A percentile compares a stretch with the other conserved stretches of the same genome.
Evolutionary conservation across 2,329 filamentous ascomycete genomes (phyloP).

Genomic region (Daldinia sp.): DNA sequence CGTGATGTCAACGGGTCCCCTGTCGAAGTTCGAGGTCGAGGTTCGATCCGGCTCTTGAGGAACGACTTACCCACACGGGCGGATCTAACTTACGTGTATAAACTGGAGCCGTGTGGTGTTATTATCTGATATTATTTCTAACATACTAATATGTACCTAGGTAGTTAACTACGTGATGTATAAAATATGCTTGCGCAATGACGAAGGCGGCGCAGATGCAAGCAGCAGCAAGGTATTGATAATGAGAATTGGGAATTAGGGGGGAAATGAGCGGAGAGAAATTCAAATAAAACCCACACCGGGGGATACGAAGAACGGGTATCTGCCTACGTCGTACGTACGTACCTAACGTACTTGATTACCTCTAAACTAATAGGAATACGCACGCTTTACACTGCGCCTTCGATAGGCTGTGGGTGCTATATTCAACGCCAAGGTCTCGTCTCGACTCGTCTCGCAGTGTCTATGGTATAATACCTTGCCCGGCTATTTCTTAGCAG

Average conservation of each 20-base stretch:
- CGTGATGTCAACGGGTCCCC: constrained; percentile 29
- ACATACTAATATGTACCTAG: too few relatives aligned
- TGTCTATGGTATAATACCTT: not conserved
- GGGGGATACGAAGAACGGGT: constrained; percentile 1
- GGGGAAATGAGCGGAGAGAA: not conserved
- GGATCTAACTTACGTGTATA: constrained; percentile 2
- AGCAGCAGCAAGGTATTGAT: not conserved
- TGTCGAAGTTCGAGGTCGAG: constrained; percentile 18
- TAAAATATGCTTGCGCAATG: not conserved
- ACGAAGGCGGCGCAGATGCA: not conserved
- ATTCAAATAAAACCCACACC: not conserved
- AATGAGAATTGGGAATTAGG: not conserved
- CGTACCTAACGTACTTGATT: too few relatives aligned
- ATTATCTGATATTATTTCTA: not conserved
- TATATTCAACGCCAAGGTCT: constrained; percentile 7
- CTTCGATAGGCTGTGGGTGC: not conserved
- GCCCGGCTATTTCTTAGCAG: not conserved
- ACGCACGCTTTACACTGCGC: not conserved
- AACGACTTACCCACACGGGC: not conserved
- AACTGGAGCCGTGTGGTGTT: constrained; percentile 3
- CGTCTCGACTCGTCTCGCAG: not conserved
- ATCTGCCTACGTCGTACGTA: not conserved
- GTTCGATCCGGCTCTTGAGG: not conserved
- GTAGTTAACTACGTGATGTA: not conserved
- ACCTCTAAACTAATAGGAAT: not conserved